These are phyloP conservation scores for Pichia membranifaciens DNA, from an alignment of 805 yeast species.

Conservation along the genomic window DNA sequence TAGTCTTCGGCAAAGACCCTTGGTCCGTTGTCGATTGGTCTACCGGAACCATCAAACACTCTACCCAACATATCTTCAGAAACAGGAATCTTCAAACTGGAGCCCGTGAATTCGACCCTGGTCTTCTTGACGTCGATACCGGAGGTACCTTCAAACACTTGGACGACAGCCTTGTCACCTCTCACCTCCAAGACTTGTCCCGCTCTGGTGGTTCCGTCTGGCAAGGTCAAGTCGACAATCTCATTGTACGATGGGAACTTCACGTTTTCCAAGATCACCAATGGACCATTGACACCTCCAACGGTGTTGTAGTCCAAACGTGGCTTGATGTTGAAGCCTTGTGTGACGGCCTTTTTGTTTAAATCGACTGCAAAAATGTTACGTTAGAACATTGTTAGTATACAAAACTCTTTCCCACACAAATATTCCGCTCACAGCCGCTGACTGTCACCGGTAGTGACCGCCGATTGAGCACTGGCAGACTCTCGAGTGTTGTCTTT, in stretches of 20 bases:
- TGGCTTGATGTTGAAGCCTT: conserved; percentile 88
- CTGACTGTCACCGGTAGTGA: no score
- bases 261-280: conserved; percentile 83
- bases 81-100: conserved; percentile 86
- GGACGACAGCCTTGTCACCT: conserved; percentile 95
- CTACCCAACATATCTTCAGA: conserved; percentile 97
- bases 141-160: conserved; percentile 98
- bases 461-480: no score
- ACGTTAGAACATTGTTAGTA: not conserved
- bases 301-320: conserved; percentile 92
- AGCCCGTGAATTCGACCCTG: conserved; percentile 94
- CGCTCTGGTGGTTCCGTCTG: conserved; percentile 91
- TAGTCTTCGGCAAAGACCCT: conserved; percentile 98
- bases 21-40: conserved; percentile 98
- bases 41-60: conserved; percentile 97
- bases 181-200: conserved; percentile 98
- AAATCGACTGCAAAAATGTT: conserved; percentile 47
- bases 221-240: conserved; percentile 92
- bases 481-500: no score
- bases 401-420: not conserved
- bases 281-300: conserved; percentile 97
- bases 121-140: conserved; percentile 99
- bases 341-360: conserved; percentile 87
- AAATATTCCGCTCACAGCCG: no score
- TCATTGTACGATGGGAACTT: conserved; percentile 90